Evolutionary conservation across 1,139 yeast species (phyloP).

Genomic region (Kluyveromyces sp.): DNA sequence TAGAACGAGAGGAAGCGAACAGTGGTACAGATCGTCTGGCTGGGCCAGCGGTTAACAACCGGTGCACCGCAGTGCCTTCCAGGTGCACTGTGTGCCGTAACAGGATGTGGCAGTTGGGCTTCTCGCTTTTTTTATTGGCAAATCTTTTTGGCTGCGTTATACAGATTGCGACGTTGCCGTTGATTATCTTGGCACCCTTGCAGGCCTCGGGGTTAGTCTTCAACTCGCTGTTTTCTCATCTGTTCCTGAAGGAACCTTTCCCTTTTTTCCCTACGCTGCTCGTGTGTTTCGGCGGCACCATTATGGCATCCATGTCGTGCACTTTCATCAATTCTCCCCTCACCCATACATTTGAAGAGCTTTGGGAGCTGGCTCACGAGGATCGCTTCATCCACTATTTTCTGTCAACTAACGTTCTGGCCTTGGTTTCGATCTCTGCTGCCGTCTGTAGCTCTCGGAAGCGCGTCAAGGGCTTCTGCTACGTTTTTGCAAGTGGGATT

Average conservation of each 20-base stretch:
- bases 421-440: conserved; percentile 25
- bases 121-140: conserved; percentile 60
- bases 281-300: conserved; percentile 67
- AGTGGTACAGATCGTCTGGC: background rate
- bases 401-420: conserved; percentile 27
- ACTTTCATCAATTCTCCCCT: conserved; percentile 36
- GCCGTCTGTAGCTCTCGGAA: conserved; percentile 11
- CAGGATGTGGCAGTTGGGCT: conserved; percentile 71
- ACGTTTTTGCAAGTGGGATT: conserved; percentile 49
- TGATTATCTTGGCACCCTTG: conserved; percentile 71
- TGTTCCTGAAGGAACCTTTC: conserved; percentile 63
- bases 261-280: conserved; percentile 60
- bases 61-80: background rate
- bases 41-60: background rate
- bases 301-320: conserved; percentile 63
- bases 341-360: conserved; percentile 41
- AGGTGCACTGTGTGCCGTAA: conserved; percentile 41
- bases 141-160: conserved; percentile 77
- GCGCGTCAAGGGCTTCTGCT: conserved; percentile 7
- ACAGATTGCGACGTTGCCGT: conserved; percentile 77
- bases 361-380: conserved; percentile 38
- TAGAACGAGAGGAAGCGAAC: background rate
- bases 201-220: conserved; percentile 86
- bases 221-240: conserved; percentile 67
- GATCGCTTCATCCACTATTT: conserved; percentile 44